Base-by-base conservation (phyloP, 768 basidiomycete species). In the Kwoniella pini region DNA sequence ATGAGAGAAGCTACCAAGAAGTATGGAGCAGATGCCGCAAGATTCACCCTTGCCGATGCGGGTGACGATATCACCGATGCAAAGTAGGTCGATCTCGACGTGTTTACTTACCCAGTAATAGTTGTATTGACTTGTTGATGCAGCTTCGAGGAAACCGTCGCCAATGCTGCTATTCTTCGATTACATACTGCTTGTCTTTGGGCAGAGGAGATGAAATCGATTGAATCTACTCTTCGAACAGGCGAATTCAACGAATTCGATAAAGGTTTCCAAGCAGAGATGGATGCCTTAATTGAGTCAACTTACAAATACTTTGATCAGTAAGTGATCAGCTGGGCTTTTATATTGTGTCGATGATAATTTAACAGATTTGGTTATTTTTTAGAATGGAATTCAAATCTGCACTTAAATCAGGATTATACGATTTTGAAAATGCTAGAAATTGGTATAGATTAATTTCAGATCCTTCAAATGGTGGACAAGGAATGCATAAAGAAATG, bases 1-100 rank as follows among this genome's bases (percentile, higher is more conserved):
- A 81, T 98, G 77, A 81, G 85, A 55, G 89, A 99, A 74, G 85
- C 89, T 0, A 86, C 95, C 60, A 83, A 87, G 79, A 98, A 98
- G 83, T 98, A 95, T 73, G 96, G 96, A 60, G 93, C 96, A 33
- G 96, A 98, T 77, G 91, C 94, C 30, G 94, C 89, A 71, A 83
- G 96, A 56, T 80, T 99, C 81, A 84, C 87, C 19, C 83, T 99
- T 79, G 96, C 96, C 24, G 95, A 98, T 81, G 92, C 93, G 26
- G 96, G 96, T 13, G 96, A 99, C 77, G 91, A 93, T 51, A 84
- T 97, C 68, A 94, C 96, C 79, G 96, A 99, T 79, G 95, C 95
- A 44, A 99, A 99, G 76, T 79, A 56, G 71, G 75, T 51, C 10
- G 19, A 42, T 19, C 27, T n/a, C 24, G 38, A 3, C 4, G 4